Base-by-base conservation (phyloP, 371 early-diverging fungal species). In the Mucor irregularis region DNA sequence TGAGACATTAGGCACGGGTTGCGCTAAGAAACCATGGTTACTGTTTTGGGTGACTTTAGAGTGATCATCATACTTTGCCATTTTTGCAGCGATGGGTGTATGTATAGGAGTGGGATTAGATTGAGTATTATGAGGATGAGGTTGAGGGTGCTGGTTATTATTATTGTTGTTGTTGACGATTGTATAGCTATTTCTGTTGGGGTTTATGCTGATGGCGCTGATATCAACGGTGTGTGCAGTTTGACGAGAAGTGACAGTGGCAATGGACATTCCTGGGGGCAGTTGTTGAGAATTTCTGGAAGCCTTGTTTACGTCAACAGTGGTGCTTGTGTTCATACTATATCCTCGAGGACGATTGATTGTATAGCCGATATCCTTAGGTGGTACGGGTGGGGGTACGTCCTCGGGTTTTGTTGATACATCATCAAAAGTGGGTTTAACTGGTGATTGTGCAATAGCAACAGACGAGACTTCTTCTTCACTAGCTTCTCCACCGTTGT, bases 261-360 rank as follows among this genome's bases (percentile, higher is more conserved):
- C 65, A 7, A 65, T 51, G 9, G 65, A 65, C 65, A 65, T 65
- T 6, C 61, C 61, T 14, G 65, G 65, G 4, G 65, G 65, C 16
- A 48, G 8, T 19, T 40, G 53, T 10, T 58, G 53, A 0, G 58
- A 37, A 4, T 53, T 39, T 31, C 57, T 42, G 1, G 37, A 16
- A 7, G 40, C 22, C 7, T 8, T 29, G 10, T 25, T 31, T n/a
- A n/a, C n/a, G n/a, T n/a, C n/a, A n/a, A n/a, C n/a, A n/a, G n/a
- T n/a, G n/a, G n/a, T n/a, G n/a, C n/a, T n/a, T n/a, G n/a, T n/a
- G n/a, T n/a, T n/a, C n/a, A 37, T 17, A 24, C 25, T 11, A n/a
- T 24, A 13, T 24, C 5, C 9, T 14, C 45, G 43, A 25, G 31
- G 43, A 9, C 25, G 31, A 26, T 19, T 28, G 7, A 30, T 19